Conservation (phyloP, 768 basidiomycete genomes). For the Russula earlei region DNA sequence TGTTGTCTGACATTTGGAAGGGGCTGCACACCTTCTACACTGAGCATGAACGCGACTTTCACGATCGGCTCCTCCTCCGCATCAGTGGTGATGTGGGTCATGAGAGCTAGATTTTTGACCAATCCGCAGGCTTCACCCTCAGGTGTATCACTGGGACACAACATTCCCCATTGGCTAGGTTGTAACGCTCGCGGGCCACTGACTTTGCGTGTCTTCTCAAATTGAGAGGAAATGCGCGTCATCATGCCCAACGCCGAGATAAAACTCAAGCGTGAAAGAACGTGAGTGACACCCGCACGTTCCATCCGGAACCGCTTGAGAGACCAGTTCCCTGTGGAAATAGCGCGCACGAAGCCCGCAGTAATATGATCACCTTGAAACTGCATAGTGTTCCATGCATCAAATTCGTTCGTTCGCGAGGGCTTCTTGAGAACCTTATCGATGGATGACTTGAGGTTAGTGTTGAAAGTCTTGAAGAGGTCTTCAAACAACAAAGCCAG, state of each 20-base stretch:
- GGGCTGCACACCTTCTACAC: conserved; percentile 74
- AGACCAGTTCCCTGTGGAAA: conserved; percentile 98
- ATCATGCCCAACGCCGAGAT: conserved; percentile 99
- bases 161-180: conserved; percentile 97
- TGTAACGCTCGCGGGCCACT: conserved; percentile 95
- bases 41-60: conserved; percentile 85
- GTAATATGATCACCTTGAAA: conserved; percentile 97
- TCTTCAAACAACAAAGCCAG: conserved; percentile 95
- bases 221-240: conserved; percentile 97
- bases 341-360: conserved; percentile 90
- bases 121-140: conserved; percentile 99
- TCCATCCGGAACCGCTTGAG: conserved; percentile 99
- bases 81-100: conserved; percentile 99
- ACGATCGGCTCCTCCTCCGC: conserved; percentile 94
- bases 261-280: conserved; percentile 89
- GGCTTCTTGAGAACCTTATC: conserved; percentile 97
- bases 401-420: conserved; percentile 88
- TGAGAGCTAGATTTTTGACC: conserved; percentile 96
- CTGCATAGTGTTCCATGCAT: conserved; percentile 89
- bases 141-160: conserved; percentile 96
- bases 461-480: conserved; percentile 96
- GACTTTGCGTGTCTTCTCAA: conserved; percentile 98
- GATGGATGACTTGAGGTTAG: conserved; percentile 88
- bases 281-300: conserved; percentile 95
- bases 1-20: background rate